Evolutionary conservation across 352 stramenopile genomes (phyloP), one percentile per base, ranked within the genome.

Genomic region (Phytopythium delawarense): DNA sequence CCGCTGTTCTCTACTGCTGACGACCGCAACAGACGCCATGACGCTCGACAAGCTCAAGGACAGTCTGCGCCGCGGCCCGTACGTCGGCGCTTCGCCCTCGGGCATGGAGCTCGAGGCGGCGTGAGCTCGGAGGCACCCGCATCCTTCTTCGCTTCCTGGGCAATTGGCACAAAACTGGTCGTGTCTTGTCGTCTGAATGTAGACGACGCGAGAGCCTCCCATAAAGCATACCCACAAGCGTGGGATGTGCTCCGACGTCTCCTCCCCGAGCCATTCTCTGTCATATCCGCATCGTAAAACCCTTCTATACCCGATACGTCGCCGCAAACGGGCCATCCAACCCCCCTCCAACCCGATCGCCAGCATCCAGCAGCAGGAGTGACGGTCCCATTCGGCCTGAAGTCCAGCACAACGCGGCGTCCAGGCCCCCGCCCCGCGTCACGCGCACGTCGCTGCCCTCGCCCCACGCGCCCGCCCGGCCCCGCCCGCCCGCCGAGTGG

Each of bases 91-190:
- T 2, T 68, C 65, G 1, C 66, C 72, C 1, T 66, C 75, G 12
- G 75, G 86, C 53, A 78, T 84, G 70, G 76, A 81, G 53, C 76
- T 94, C 34, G 85, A 94, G 21, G 86, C 85, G 2, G 74, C 70
- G 4, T 93, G 66, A 49, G 30, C 12, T 6, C 12, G 12, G 11
- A 6, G 1, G 7, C 34, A 39, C 11, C 34, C 15, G 15, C 18
- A 9, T 16, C 1, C 13, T 25, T 21, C 25, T 16, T 35, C 30
- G 25, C 49, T 12, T 39, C 15, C 23, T 55, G 49, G 5, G 44
- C 44, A 48, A 50, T 50, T 50, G 49, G 49, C 49, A 55, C 49
- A 55, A 39, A 40, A 55, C 49, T 4, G 49, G n/a, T 54, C 12
- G 49, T 25, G 20, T 21, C 20, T n/a, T 11, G 11, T 44, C 13